Base-by-base conservation (phyloP, 139 green algal species). In the Auxenochlorella protothecoides region DNA sequence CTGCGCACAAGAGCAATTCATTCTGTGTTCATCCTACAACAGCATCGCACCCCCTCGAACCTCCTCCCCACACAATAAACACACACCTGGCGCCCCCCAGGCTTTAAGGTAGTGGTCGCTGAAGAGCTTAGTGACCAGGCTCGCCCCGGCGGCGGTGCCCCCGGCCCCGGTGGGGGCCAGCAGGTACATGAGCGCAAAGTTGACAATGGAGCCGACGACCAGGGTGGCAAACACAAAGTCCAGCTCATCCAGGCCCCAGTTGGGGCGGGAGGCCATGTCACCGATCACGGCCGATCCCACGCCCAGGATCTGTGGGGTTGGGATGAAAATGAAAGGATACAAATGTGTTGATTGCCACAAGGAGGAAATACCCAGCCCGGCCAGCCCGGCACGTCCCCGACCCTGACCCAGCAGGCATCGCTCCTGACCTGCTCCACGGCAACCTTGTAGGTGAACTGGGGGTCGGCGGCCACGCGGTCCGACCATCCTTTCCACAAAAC, bases 201-300 rank as follows among this genome's bases (percentile, higher is more conserved):
- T 98, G 16, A 98, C 79, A 70, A 98, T 96, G 78, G 84, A 93
- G 72, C 93, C 93, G 56, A 97, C 87, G 72, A 97, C 89, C 3
- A 97, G 76, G 0, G 92, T 97, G 56, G 85, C 90, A 80, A 98
- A 97, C 5, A 98, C 92, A 88, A 98, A 97, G 83, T 98, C 93
- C 3, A 98, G 87, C 85, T 98, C 93, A 64, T 97, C 91, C 11
- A 98, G 70, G 61, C 93, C 93, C 88, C 92, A 98, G 81, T 98
- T 95, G 14, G 92, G 92, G 10, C 93, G 73, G 2, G 82, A 88
- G 3, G 89, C 87, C 93, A 98, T 98, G 79, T 98, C 93, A 12
- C 93, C 93, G 4, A 94, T 27, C 0, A 98, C 93, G 53, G 89
- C 89, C 2, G 92, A 88, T 44, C 88, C 85, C 52, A 98, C 93